These are phyloP conservation scores for Exophiala aquamarina DNA, from an alignment of 2,329 filamentous ascomycete genomes.

Conservation along the genomic window DNA sequence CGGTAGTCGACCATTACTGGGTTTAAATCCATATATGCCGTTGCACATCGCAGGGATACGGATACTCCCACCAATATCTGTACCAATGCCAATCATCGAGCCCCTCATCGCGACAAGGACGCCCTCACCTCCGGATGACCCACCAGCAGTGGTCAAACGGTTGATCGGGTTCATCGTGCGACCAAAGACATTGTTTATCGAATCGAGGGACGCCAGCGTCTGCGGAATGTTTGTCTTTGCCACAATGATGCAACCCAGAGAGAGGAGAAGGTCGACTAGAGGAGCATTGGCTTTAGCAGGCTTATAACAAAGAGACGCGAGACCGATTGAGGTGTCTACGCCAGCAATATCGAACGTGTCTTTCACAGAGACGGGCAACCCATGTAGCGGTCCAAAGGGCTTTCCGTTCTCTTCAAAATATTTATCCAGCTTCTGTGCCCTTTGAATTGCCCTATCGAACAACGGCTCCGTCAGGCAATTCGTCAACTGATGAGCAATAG, in stretches of 20 bases:
- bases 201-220: conserved; percentile 56
- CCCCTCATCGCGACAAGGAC: conserved; percentile 60
- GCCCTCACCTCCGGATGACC: conserved; percentile 66
- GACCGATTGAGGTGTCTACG: conserved; percentile 55
- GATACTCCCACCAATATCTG: conserved; percentile 56
- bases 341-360: conserved; percentile 42
- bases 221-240: conserved; percentile 70
- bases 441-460: conserved; percentile 36
- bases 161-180: conserved; percentile 65
- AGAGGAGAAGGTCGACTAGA: conserved; percentile 58
- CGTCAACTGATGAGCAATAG: conserved; percentile 32
- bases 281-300: conserved; percentile 58
- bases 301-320: conserved; percentile 61
- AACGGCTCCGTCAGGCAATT: conserved; percentile 41
- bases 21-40: conserved; percentile 54
- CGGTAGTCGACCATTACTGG: conserved; percentile 48
- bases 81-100: conserved; percentile 60
- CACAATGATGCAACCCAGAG: conserved; percentile 66
- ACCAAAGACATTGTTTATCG: conserved; percentile 59
- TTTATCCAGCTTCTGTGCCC: conserved; percentile 39
- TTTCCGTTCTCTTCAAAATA: conserved; percentile 32
- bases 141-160: conserved; percentile 60
- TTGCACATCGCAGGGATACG: conserved; percentile 52
- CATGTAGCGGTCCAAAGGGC: conserved; percentile 39
- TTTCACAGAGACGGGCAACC: conserved; percentile 40